phyloP scores from a whole-genome alignment of 2,329 filamentous ascomycete species.

The Penicillium sclerotigenum region DNA sequence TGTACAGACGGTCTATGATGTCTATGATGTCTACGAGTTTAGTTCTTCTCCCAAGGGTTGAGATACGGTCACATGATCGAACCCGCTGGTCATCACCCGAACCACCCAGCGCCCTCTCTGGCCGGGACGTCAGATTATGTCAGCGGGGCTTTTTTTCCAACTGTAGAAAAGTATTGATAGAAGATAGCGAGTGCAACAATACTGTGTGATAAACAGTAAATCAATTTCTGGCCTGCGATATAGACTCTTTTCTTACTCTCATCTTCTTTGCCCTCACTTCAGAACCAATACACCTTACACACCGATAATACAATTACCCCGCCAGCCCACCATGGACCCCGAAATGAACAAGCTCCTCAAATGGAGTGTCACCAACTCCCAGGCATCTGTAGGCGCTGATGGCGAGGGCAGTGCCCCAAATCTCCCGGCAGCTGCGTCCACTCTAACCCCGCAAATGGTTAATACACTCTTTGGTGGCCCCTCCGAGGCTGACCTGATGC shows the following conservation, averaged over 20 bases:
- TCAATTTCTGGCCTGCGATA: not conserved
- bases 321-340: slow-evolving; percentile 51
- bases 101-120: slow-evolving; percentile 19
- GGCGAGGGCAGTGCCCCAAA: slow-evolving; percentile 34
- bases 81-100: slow-evolving; percentile 25
- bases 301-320: slow-evolving; percentile 6
- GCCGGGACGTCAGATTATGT: slow-evolving; percentile 13
- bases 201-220: not conserved
- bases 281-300: not conserved
- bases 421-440: slow-evolving; percentile 31
- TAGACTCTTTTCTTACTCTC: not conserved
- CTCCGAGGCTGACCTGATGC: slow-evolving; percentile 90
- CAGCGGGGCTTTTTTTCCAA: slow-evolving; percentile 13
- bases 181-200: not conserved
- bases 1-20: too few relatives aligned
- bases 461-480: slow-evolving; percentile 75
- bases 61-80: slow-evolving; percentile 19
- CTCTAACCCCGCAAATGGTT: slow-evolving; percentile 67
- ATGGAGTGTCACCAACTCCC: slow-evolving; percentile 69
- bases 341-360: slow-evolving; percentile 73
- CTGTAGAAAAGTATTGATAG: not conserved
- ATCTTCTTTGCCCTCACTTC: not conserved
- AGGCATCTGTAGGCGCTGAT: slow-evolving; percentile 18
- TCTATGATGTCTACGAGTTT: not conserved
- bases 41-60: not conserved